Evolutionary conservation across 768 basidiomycete genomes (phyloP), one percentile per base, ranked within the genome.

Genomic region (Nidularia pulvinata): DNA sequence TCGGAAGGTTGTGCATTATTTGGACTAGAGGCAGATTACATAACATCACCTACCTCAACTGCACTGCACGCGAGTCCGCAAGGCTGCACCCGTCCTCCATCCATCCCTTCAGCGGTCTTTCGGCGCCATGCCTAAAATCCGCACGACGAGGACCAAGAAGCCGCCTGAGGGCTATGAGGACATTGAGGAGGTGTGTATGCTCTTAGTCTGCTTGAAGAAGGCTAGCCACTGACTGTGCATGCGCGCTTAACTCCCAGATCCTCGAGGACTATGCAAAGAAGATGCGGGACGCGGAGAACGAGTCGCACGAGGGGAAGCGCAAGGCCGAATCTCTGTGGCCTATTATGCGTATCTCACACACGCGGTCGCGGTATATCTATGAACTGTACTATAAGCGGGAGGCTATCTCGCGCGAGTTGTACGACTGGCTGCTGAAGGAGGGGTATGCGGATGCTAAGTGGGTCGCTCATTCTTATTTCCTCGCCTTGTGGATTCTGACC

Each of bases 221-320:
- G n/a, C n/a, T n/a, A n/a, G n/a, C n/a, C n/a, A n/a, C n/a, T n/a
- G n/a, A n/a, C n/a, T n/a, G n/a, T n/a, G n/a, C n/a, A n/a, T 5
- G 2, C 16, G 11, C 33, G 11, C 50, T 34, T 22, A 37, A 34
- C 13, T 22, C 57, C 57, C 55, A 96, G 90, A 88, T 98, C 61
- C 88, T 98, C 59, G 97, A 98, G 60, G 97, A 98, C 73, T 99
- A 98, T 69, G 91, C 93, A 44, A 93, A 94, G 78, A 98, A 97
- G 78, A 99, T 99, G 97, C 80, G 97, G 51, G 97, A 99, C 71
- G 97, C 92, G 1, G 97, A 99, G 79, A 97, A 95, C 65, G 97
- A 99, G 74, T 87, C 89, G 1, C 97, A 99, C 68, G 97, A 99
- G 69, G 97, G 97, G 57, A 98, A 99, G 70, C 92, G 95, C 68